phyloP scores from a whole-genome alignment of 2,329 filamentous ascomycete species.

The Didymella segeticola region DNA sequence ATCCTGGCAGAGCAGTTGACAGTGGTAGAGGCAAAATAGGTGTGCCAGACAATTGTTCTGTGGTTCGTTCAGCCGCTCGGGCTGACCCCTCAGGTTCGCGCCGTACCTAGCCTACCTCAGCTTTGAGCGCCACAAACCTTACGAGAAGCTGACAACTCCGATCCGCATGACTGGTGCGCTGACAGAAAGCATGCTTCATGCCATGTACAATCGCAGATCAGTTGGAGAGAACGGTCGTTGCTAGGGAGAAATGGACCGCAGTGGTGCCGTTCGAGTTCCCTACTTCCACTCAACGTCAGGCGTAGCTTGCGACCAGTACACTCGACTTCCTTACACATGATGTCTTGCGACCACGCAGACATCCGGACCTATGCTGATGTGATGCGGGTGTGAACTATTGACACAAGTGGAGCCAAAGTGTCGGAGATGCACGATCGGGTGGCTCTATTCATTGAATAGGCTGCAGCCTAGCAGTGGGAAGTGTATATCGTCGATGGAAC shows the following conservation, averaged over 20 bases:
- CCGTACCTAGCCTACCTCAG: constrained; percentile 11
- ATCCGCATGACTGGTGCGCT: background rate
- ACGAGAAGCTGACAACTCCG: constrained; percentile 6
- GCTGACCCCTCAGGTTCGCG: constrained; percentile 15
- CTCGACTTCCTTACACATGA: background rate
- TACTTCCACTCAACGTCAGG: background rate
- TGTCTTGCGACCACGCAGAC: background rate
- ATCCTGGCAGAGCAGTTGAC: background rate
- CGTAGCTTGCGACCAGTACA: background rate
- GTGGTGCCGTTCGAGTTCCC: background rate
- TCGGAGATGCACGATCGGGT: no score
- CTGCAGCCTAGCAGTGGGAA: no score
- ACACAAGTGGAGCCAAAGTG: no score
- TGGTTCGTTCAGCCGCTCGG: constrained; percentile 1
- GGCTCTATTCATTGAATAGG: no score
- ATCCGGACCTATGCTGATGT: background rate
- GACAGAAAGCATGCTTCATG: background rate
- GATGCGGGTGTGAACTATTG: no score
- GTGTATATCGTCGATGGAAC: no score
- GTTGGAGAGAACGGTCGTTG: background rate
- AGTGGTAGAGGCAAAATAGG: background rate
- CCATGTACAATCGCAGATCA: background rate
- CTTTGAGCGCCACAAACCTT: constrained; percentile 10
- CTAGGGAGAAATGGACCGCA: background rate
- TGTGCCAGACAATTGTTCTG: background rate